Conservation (phyloP, 495 filamentous ascomycete species). For the Geoglossum glabrum region DNA sequence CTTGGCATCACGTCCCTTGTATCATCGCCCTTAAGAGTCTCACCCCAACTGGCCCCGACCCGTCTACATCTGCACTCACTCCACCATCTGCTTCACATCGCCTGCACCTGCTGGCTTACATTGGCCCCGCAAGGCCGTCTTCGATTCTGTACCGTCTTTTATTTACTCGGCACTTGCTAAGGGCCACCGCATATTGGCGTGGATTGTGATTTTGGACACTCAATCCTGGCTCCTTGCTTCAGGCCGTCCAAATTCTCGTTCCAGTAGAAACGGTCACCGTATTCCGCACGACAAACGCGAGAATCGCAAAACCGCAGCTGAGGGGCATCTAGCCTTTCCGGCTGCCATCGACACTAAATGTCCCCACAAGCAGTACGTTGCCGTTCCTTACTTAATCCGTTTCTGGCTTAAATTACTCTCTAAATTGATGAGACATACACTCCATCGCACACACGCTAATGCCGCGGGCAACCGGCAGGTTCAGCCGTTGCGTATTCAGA, state of each 20-base stretch:
- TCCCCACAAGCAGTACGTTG: not conserved
- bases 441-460: not conserved
- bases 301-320: not conserved
- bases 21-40: not conserved
- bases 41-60: not conserved
- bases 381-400: not conserved
- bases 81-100: not conserved
- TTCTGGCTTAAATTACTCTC: not conserved
- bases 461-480: not conserved
- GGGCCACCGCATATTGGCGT: not conserved
- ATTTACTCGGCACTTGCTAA: not conserved
- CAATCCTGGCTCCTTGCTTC: not conserved
- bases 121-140: not conserved
- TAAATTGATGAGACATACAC: not conserved
- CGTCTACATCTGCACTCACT: not conserved
- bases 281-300: not conserved
- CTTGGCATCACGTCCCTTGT: not conserved
- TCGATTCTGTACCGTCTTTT: not conserved
- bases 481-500: conserved; percentile 5
- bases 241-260: not conserved
- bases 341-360: not conserved
- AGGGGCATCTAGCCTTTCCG: not conserved
- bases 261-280: not conserved
- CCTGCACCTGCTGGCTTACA: not conserved
- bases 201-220: not conserved